Evolutionary conservation across 768 basidiomycete genomes (phyloP), one percentile per base, ranked within the genome.

Genomic region (Tulasnella calospora): DNA sequence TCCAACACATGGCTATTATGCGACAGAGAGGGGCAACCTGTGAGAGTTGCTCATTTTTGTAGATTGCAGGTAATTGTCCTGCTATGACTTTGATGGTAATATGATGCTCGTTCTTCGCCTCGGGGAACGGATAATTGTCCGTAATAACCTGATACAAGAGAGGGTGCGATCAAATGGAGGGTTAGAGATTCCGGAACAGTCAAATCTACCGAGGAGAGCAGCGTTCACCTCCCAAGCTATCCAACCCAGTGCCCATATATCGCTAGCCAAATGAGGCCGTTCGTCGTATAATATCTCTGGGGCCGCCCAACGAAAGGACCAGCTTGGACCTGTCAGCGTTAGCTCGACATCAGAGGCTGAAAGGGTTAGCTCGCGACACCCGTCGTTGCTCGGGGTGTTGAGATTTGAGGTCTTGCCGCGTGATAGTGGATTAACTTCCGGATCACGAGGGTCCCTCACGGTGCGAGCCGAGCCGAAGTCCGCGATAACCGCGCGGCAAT

Each of bases 241-340:
- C 35, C 73, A 74, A 9, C 73, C 40, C 38, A 35, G 21, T 5
- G 73, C 73, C 73, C 73, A 74, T 46, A 74, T 74, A 46, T 74
- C 73, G 30, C 73, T 74, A 2, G 35, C 73, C 30, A 44, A 17
- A 17, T 3, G 7, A 17, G 36, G 38, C 30, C 8, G 73, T 30
- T 74, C 38, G 23, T 47, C 73, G 38, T 21, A 8, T 46, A 74
- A 46, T 8, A 74, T 19, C 10, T 74, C 73, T 47, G 73, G 73
- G 19, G 36, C 44, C 8, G 36, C 35, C 73, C 73, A 74, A 6
- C 38, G 38, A 27, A 74, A 38, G 21, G 73, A 74, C 35, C 73
- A 35, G 6, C 30, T 74, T 33, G 44, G 44, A 46, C 73, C 73
- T 17, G 35, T 47, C 17, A 44, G 44, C 73, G 73, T 74, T 35